phyloP scores from a whole-genome alignment of 257 asterid genomes.

The Solanum chaucha region DNA sequence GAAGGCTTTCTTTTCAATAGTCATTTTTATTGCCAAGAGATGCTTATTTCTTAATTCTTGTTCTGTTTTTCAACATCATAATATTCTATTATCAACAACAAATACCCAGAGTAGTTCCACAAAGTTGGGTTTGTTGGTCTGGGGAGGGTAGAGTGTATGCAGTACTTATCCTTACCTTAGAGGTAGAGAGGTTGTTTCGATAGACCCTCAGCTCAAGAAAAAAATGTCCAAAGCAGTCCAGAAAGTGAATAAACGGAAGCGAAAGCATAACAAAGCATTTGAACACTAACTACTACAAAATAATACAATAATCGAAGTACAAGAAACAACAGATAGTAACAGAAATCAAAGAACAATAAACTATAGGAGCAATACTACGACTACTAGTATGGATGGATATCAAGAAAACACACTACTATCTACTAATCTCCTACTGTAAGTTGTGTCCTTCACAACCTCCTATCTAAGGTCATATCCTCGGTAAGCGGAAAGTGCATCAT shows the following conservation, averaged over 20 bases:
- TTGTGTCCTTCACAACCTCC: neutral
- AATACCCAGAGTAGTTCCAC: neutral
- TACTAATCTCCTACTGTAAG: neutral
- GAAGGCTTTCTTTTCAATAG: neutral
- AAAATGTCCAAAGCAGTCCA: neutral
- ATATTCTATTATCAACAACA: neutral
- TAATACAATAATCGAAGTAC: neutral
- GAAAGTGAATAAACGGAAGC: neutral
- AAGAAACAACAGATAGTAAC: neutral
- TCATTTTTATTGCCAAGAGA: neutral
- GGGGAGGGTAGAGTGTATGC: neutral
- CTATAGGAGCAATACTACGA: neutral
- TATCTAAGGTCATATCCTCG: neutral
- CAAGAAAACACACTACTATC: neutral
- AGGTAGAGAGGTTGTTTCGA: neutral
- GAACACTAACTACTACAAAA: neutral
- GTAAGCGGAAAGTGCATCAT: neutral
- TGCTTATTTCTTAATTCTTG: neutral
- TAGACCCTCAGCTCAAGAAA: neutral
- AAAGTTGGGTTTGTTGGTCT: neutral
- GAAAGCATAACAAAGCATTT: neutral
- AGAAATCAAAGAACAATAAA: neutral
- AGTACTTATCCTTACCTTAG: neutral
- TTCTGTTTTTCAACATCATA: neutral
- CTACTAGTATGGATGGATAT: neutral